Conservation (phyloP, 495 filamentous ascomycete species). For the Bacidia gigantensis region DNA sequence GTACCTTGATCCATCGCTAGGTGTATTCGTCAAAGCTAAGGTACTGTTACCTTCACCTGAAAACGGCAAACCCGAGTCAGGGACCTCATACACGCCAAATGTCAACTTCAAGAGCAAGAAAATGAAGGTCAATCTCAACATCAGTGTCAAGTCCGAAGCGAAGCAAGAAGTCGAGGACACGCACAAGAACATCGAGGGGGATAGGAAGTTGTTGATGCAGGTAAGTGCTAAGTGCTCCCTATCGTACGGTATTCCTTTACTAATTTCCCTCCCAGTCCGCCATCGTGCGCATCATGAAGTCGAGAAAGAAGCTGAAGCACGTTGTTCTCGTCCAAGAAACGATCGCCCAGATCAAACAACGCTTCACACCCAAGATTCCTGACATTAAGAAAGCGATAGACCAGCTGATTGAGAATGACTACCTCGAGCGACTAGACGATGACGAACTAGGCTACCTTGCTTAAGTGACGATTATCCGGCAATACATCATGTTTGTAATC, state of each 20-base stretch:
- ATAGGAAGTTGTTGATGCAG: conserved; percentile 91
- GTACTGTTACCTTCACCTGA: conserved; percentile 59
- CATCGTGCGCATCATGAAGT: conserved; percentile 99
- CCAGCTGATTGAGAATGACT: conserved; percentile 97
- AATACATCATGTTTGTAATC: not conserved
- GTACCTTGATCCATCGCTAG: conserved; percentile 69
- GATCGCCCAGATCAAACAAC: conserved; percentile 84
- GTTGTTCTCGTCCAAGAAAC: conserved; percentile 83
- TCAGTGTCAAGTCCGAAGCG: conserved; percentile 83
- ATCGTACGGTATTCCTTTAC: conserved; percentile 11
- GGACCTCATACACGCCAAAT: conserved; percentile 68
- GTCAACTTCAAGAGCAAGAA: conserved; percentile 97
- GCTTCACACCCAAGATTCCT: conserved; percentile 80
- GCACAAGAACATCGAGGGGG: conserved; percentile 98
- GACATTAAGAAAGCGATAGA: conserved; percentile 99
- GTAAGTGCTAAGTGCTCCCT: conserved; percentile 38
- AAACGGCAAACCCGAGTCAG: conserved; percentile 58
- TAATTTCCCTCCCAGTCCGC: conserved; percentile 57
- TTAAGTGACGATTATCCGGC: conserved; percentile 19
- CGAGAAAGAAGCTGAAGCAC: conserved; percentile 97
- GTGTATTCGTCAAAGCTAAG: conserved; percentile 80
- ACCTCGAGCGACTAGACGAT: conserved; percentile 74
- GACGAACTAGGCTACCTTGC: conserved; percentile 90
- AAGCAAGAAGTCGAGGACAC: conserved; percentile 94
- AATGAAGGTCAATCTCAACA: conserved; percentile 89